Base-by-base conservation (phyloP, 2,329 filamentous ascomycete species). In the Ophiostoma himal-ulmi region DNA sequence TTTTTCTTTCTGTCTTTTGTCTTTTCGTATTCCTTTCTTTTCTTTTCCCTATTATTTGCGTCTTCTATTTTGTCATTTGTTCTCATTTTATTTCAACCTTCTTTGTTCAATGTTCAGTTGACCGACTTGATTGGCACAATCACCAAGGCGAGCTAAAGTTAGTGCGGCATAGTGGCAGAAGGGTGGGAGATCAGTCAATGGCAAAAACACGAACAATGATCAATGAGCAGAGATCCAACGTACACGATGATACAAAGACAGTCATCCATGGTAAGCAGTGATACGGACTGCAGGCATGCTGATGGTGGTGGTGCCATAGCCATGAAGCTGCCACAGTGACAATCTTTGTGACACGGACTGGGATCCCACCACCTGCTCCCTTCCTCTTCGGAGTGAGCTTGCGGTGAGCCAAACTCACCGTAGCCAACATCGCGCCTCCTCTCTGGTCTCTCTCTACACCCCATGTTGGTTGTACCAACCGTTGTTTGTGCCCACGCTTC, bases 401-500 rank as follows among this genome's bases (percentile, higher is more conserved):
- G 26, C 52, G 52, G 52, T 57, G 52, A 57, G 7, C 57, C 22
- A 17, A 13, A 8, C 52, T 5, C 10, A 26, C n/a, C 52, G 7
- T 57, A 14, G 52, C 52, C 8, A 57, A 5, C 52, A 57, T 20
- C 44, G 17, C 44, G 37, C 11, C 44, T 17, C 7, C 44, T 48
- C 17, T 7, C 44, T 48, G 17, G 11, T 62, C 14, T 30, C 57
- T 60, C 22, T 4, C 54, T 13, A 5, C 22, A 10, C 54, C 26
- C 34, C 13, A 13, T 62, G 57, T 34, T 34, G 22, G 57, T 62
- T 13, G 22, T 26, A 34, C 57, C 57, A 62, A 26, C 57, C 26
- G 57, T 62, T 62, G 26, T 36, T 62, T 62, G 57, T 62, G 57
- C 57, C 17, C 57, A 62, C 22, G 57, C 26, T 20, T 57, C 26